phyloP scores from a whole-genome alignment of 306 rosid species.

The Cercis canadensis region DNA sequence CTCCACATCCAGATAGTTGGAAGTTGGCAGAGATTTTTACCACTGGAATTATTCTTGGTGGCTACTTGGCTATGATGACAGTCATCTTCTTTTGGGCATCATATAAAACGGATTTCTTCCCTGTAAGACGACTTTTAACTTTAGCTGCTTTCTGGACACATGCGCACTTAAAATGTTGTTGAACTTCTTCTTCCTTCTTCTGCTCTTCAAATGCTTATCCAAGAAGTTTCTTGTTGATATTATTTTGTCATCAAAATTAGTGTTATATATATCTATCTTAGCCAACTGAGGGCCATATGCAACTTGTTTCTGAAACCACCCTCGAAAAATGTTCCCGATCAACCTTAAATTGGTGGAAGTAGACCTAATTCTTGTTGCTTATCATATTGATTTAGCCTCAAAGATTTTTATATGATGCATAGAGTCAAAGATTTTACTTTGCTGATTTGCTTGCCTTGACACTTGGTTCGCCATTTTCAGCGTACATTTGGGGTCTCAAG shows the following conservation, averaged over 20 bases:
- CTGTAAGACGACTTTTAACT: slow-evolving; percentile 50
- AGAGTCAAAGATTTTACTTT: not conserved
- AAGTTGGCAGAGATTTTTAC: slow-evolving; percentile 79
- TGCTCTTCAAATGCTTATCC: not conserved
- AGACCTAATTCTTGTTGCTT: too few species aligned
- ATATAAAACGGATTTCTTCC: slow-evolving; percentile 75
- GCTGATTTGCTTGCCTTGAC: slow-evolving; percentile 15
- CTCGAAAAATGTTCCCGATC: too few species aligned
- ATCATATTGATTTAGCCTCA: too few species aligned
- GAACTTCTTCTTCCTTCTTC: not conserved
- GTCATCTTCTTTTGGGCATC: slow-evolving; percentile 93
- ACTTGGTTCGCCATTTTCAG: slow-evolving; percentile 42
- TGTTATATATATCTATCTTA: too few species aligned
- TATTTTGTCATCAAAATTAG: too few species aligned
- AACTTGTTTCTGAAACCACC: too few species aligned
- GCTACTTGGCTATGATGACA: slow-evolving; percentile 89
- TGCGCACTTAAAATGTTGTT: not conserved
- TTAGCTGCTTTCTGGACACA: not conserved
- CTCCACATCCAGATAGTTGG: slow-evolving; percentile 93
- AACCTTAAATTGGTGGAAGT: too few species aligned
- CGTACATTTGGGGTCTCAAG: slow-evolving; percentile 76
- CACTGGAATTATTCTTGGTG: slow-evolving; percentile 80
- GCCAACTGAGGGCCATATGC: too few species aligned
- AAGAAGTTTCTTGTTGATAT: slow-evolving; percentile 28
- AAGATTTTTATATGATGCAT: too few species aligned